Evolutionary conservation across 495 filamentous ascomycete species (phyloP), one percentile per base, ranked within the genome.

Genomic region (Haplographium delicatum): DNA sequence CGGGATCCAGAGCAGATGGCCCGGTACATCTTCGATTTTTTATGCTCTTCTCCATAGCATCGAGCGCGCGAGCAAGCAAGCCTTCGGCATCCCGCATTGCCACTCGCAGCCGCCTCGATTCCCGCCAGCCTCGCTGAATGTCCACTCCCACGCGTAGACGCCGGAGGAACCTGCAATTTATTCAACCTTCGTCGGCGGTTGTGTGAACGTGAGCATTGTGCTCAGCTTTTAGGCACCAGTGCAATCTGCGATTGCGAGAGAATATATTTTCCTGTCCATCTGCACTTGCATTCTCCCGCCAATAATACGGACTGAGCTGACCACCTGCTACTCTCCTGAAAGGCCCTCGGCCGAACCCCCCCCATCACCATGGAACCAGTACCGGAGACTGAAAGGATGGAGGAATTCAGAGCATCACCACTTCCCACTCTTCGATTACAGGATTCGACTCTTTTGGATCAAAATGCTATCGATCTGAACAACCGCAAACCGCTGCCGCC

Each of bases 301-400:
- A n/a, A n/a, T n/a, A n/a, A n/a, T n/a, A n/a, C n/a, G n/a, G n/a
- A n/a, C n/a, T n/a, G n/a, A n/a, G n/a, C n/a, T n/a, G n/a, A n/a
- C n/a, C n/a, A n/a, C n/a, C n/a, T n/a, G n/a, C n/a, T n/a, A n/a
- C n/a, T n/a, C n/a, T n/a, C n/a, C n/a, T n/a, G n/a, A n/a, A n/a
- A n/a, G n/a, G n/a, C n/a, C n/a, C n/a, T n/a, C n/a, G n/a, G n/a
- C n/a, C n/a, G n/a, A n/a, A n/a, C n/a, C n/a, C n/a, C n/a, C n/a
- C n/a, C n/a, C n/a, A n/a, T 48, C 64, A 67, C 47, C 44, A 80
- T 80, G 76, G 76, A 80, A 56, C 73, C 74, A 15, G 75, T 79
- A 53, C 76, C 75, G 47, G 76, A 80, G 60, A 78, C 74, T 5
- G 72, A 80, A 65, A 62, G 72, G 50, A 75, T 80, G 76, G 76